phyloP scores from a whole-genome alignment of 2,329 filamentous ascomycete genomes.

The Incumbomyces delicatus region DNA sequence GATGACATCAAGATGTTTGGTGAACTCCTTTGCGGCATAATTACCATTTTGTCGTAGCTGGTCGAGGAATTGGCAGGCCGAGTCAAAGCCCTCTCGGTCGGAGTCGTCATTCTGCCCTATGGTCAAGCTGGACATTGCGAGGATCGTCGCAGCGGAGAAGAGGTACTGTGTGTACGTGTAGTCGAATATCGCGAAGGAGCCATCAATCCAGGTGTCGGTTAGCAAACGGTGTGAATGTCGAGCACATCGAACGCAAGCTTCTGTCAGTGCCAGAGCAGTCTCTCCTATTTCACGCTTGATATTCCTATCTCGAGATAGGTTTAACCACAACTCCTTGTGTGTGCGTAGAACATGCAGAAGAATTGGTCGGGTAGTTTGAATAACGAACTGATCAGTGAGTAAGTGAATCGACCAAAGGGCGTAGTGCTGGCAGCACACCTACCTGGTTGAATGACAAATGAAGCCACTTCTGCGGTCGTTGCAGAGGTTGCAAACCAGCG shows the following conservation, averaged over 20 bases:
- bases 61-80: conserved; percentile 4
- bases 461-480: conserved; percentile 20
- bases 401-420: background rate
- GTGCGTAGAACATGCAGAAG: conserved; percentile 28
- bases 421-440: background rate
- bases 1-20: conserved; percentile 26
- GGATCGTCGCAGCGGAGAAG: conserved; percentile 29
- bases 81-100: conserved; percentile 5
- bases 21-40: conserved; percentile 27
- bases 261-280: conserved; percentile 28
- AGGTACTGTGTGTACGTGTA: conserved; percentile 34
- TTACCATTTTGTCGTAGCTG: conserved; percentile 25
- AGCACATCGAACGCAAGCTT: conserved; percentile 31
- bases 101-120: conserved; percentile 4
- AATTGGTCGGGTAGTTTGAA: conserved; percentile 30
- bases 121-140: conserved; percentile 26
- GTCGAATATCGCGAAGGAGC: conserved; percentile 29
- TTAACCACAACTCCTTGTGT: conserved; percentile 18
- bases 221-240: conserved; percentile 30
- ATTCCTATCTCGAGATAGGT: conserved; percentile 1
- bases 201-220: conserved; percentile 30
- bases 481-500: conserved; percentile 15
- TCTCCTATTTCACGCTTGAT: conserved; percentile 22
- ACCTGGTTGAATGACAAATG: conserved; percentile 31
- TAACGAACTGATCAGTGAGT: conserved; percentile 24